phyloP scores from a whole-genome alignment of 192 early-diverging fungal genomes.

The Coemansia sp. region DNA sequence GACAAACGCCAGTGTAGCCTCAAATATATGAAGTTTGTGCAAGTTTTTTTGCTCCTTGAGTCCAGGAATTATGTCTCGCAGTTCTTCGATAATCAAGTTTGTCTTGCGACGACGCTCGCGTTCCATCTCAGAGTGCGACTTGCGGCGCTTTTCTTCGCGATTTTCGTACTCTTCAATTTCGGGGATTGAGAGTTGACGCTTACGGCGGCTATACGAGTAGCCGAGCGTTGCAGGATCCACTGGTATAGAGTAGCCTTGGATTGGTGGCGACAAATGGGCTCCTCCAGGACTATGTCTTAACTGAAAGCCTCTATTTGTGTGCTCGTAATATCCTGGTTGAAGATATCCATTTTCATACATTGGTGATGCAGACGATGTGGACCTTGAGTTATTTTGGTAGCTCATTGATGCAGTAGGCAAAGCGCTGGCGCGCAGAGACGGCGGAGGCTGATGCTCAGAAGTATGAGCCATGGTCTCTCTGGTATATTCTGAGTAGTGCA shows the following conservation, averaged over 20 bases:
- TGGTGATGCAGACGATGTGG: not conserved
- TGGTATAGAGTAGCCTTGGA: not conserved
- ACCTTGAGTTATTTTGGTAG: not conserved
- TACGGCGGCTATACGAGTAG: not conserved
- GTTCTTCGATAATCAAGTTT: conserved; percentile 75
- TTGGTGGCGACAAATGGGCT: not conserved
- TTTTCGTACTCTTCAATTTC: conserved; percentile 7
- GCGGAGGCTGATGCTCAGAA: not conserved
- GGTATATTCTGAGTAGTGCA: not conserved
- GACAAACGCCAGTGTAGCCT: conserved; percentile 33
- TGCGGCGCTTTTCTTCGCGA: conserved; percentile 70
- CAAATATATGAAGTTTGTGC: conserved; percentile 47
- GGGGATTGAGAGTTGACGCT: not conserved
- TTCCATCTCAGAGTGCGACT: conserved; percentile 83
- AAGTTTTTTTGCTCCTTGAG: not conserved
- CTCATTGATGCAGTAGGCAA: not conserved
- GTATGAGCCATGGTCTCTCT: not conserved
- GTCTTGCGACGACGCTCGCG: conserved; percentile 78
- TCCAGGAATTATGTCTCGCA: conserved; percentile 69
- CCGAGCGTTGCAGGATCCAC: not conserved
- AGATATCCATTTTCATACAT: not conserved
- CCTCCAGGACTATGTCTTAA: not conserved
- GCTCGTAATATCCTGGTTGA: not conserved
- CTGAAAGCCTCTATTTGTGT: not conserved
- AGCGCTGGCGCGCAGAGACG: not conserved